Evolutionary conservation across 148 eudicot species (phyloP).

Genomic region (Fagopyrum tataricum): DNA sequence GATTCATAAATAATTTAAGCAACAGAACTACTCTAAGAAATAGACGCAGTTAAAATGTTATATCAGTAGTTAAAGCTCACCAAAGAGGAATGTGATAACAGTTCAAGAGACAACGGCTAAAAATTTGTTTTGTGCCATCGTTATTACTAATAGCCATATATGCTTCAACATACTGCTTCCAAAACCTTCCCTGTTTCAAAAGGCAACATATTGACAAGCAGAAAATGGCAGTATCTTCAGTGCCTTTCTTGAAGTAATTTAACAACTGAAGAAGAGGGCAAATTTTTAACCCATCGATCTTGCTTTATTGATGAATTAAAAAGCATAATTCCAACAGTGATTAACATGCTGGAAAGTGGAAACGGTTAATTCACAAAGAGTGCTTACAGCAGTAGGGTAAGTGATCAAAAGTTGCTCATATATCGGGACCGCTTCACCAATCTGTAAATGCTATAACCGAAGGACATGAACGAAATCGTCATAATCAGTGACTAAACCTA

Average conservation of each 20-base stretch:
- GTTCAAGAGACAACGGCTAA: constrained; percentile 84
- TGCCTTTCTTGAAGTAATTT: background rate
- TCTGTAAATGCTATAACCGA: constrained; percentile 48
- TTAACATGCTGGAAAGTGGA: background rate
- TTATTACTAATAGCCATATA: constrained; percentile 84
- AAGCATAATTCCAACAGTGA: background rate
- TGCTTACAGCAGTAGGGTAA: constrained; percentile 88
- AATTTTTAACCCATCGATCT: background rate
- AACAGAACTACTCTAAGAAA: background rate
- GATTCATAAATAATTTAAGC: background rate
- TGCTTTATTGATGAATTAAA: background rate
- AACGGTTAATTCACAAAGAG: background rate
- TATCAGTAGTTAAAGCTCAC: constrained; percentile 24
- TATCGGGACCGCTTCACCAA: constrained; percentile 66
- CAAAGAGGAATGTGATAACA: constrained; percentile 93
- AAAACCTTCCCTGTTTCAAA: constrained; percentile 65
- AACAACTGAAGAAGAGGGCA: background rate
- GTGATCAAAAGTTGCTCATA: constrained; percentile 81
- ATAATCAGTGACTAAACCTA: background rate
- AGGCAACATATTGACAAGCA: background rate
- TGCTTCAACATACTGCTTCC: constrained; percentile 99
- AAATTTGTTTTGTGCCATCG: constrained; percentile 85
- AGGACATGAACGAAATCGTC: background rate
- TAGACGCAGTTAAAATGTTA: background rate
- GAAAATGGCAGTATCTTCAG: background rate